These are phyloP conservation scores for Phoenix dactylifera DNA, from an alignment of 176 grass and related monocot species.

Conservation along the genomic window DNA sequence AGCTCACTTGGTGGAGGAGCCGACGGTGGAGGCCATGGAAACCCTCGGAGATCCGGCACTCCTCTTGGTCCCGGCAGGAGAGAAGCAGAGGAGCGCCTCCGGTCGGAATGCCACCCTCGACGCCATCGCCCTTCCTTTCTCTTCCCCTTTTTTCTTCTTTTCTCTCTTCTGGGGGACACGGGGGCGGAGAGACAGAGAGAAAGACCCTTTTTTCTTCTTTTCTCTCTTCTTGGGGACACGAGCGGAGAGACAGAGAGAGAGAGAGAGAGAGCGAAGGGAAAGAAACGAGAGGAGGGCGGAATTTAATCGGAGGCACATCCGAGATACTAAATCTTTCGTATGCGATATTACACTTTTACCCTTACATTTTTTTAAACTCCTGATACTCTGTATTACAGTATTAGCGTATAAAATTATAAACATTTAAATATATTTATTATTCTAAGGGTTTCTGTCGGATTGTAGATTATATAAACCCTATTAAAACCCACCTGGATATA, in stretches of 20 bases:
- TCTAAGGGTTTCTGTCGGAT: too few relatives aligned
- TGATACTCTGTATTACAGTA: too few relatives aligned
- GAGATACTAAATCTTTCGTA: not conserved
- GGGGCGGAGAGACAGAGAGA: too few relatives aligned
- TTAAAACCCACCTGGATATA: too few relatives aligned
- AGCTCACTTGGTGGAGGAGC: slow-evolving; percentile 4
- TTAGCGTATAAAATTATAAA: too few relatives aligned
- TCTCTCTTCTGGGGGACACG: not conserved
- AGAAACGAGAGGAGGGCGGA: not conserved
- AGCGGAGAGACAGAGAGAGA: too few relatives aligned
- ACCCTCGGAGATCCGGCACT: slow-evolving; percentile 3
- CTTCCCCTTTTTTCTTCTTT: not conserved
- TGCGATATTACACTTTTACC: not conserved
- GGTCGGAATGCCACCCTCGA: slow-evolving; percentile 10
- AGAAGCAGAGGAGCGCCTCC: slow-evolving; percentile 7
- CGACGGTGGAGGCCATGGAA: slow-evolving; percentile 4
- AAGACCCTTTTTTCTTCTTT: not conserved
- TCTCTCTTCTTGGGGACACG: not conserved
- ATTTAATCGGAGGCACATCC: not conserved
- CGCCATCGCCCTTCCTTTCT: not conserved
- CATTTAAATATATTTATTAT: too few relatives aligned
- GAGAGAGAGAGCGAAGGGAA: not conserved
- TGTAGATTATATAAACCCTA: too few relatives aligned
- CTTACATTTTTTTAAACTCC: not conserved
- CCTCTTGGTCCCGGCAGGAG: not conserved